These are phyloP conservation scores for Mrakia gelida DNA, from an alignment of 768 basidiomycete genomes.

Conservation along the genomic window DNA sequence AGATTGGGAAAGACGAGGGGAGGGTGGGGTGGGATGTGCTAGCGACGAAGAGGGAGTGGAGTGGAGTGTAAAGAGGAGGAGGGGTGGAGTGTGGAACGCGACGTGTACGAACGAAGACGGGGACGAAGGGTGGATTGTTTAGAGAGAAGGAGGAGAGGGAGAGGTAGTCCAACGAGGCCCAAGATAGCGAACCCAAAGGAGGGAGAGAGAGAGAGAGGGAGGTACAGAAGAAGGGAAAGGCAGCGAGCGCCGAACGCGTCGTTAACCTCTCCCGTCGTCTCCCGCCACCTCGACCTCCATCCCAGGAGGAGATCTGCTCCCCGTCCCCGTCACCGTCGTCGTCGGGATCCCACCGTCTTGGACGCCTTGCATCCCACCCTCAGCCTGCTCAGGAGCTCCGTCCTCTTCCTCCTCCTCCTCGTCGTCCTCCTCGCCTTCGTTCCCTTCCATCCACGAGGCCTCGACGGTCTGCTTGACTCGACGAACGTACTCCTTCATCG, in stretches of 20 bases:
- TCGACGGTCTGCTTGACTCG: constrained; percentile 59
- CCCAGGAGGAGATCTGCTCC: not conserved
- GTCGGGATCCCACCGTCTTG: not conserved
- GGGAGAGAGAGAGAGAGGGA: not conserved
- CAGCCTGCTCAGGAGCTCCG: not conserved
- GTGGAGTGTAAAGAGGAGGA: not conserved
- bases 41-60: not conserved
- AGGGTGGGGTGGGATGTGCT: not conserved
- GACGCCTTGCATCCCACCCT: not conserved
- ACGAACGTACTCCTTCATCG: constrained; percentile 96
- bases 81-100: not conserved
- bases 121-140: not conserved
- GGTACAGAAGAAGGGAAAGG: not conserved
- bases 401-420: constrained; percentile 26
- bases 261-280: constrained; percentile 11
- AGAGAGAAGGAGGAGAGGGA: not conserved
- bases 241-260: not conserved
- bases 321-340: not conserved
- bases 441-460: constrained; percentile 31
- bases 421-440: constrained; percentile 18
- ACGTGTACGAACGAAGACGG: not conserved
- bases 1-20: not conserved
- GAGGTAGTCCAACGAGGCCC: not conserved
- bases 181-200: not conserved
- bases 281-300: constrained; percentile 15